Conservation (phyloP, 31 red algal genomes). For the Endocladia muricata region DNA sequence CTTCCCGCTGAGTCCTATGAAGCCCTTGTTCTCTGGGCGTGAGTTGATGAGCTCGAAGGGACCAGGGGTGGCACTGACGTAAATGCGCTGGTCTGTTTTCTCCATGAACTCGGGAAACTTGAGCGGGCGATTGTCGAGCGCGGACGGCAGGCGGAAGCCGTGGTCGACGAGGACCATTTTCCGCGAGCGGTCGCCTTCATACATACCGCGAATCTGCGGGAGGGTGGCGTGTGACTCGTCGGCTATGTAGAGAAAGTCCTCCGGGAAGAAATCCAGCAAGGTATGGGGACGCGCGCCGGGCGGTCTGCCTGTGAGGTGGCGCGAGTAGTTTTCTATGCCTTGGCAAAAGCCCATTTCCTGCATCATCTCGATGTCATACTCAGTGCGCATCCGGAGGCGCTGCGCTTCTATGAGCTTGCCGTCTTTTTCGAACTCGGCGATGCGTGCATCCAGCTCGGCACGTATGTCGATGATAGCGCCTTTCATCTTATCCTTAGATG, state of each 20-base stretch:
- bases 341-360: slow-evolving; percentile 37
- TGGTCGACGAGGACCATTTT: slow-evolving; percentile 39
- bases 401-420: slow-evolving; percentile 24
- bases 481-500: slow-evolving; percentile 13
- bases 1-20: too few relatives aligned
- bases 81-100: slow-evolving; percentile 17
- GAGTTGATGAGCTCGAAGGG: slow-evolving; percentile 17
- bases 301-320: slow-evolving; percentile 21
- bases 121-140: slow-evolving; percentile 52
- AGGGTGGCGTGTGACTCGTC: slow-evolving; percentile 56
- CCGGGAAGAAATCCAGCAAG: slow-evolving; percentile 50
- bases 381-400: slow-evolving; percentile 16
- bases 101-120: slow-evolving; percentile 36
- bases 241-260: slow-evolving; percentile 39
- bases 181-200: slow-evolving; percentile 19
- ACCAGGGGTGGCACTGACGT: slow-evolving; percentile 58
- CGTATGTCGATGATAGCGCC: slow-evolving; percentile 18
- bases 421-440: neutral
- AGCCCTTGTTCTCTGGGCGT: neutral
- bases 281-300: slow-evolving; percentile 27
- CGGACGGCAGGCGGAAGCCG: slow-evolving; percentile 50
- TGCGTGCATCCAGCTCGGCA: neutral
- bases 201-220: slow-evolving; percentile 52
- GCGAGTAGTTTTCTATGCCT: slow-evolving; percentile 63
- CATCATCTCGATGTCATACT: slow-evolving; percentile 50